phyloP scores from a whole-genome alignment of 148 eudicot genomes.

The Fallopia convolvulus region DNA sequence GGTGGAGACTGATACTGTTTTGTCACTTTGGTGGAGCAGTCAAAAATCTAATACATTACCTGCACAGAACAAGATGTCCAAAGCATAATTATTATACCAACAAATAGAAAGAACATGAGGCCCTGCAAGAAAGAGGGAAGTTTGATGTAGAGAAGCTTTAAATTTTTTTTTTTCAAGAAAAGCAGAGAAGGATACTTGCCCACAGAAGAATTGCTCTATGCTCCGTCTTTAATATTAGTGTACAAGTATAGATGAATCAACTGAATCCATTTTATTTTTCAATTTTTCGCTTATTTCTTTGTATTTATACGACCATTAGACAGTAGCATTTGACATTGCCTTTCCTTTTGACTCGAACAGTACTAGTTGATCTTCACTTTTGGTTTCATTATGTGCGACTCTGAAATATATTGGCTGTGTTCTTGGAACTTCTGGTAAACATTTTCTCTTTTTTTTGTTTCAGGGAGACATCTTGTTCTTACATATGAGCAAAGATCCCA shows the following conservation, averaged over 20 bases:
- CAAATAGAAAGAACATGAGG: neutral
- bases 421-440: neutral
- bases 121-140: neutral
- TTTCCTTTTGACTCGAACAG: neutral
- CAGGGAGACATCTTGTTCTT: constrained; percentile 85
- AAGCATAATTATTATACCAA: neutral
- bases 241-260: neutral
- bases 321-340: neutral
- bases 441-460: constrained; percentile 8
- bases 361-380: neutral
- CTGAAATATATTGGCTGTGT: neutral
- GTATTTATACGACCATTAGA: neutral
- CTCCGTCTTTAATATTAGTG: neutral
- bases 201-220: neutral
- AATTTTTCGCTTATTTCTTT: neutral
- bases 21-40: neutral
- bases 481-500: constrained; percentile 61
- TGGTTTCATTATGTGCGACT: neutral
- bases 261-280: neutral
- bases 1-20: neutral
- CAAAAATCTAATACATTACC: neutral
- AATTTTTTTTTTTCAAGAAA: too few relatives aligned
- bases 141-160: neutral
- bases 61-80: neutral
- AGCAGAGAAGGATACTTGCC: neutral